Conservation (phyloP, 345 rosid species). For the Eucalyptus albens region DNA sequence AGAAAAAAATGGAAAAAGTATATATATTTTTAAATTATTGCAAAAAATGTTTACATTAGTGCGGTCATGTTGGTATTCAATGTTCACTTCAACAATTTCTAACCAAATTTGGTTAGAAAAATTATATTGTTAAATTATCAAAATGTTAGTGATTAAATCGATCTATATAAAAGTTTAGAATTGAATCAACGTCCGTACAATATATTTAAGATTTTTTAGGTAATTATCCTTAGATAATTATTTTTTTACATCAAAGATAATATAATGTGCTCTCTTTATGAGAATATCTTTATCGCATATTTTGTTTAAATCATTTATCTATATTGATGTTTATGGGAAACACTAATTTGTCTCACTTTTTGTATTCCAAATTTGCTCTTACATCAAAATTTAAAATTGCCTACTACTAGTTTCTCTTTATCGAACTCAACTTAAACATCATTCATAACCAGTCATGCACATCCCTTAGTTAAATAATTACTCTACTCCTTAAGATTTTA, state of each 20-base stretch:
- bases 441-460: background rate
- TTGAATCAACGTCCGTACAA: rapidly evolving
- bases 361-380: background rate
- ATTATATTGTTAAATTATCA: too few relatives aligned
- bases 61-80: rapidly evolving
- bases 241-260: too few relatives aligned
- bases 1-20: too few relatives aligned
- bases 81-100: too few relatives aligned
- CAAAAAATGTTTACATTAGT: too few relatives aligned
- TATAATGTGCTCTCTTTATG: background rate
- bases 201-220: background rate
- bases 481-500: background rate
- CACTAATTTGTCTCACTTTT: background rate
- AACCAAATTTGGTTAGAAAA: background rate
- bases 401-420: background rate
- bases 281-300: background rate
- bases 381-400: background rate
- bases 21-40: too few relatives aligned
- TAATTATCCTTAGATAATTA: background rate
- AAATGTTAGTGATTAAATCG: background rate
- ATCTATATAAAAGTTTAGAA: rapidly evolving
- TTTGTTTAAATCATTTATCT: background rate
- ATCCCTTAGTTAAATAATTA: background rate
- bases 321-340: too few relatives aligned
- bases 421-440: background rate